These are phyloP conservation scores for Saccharomycopsis sp. DNA, from an alignment of 805 yeast species.

Conservation along the genomic window DNA sequence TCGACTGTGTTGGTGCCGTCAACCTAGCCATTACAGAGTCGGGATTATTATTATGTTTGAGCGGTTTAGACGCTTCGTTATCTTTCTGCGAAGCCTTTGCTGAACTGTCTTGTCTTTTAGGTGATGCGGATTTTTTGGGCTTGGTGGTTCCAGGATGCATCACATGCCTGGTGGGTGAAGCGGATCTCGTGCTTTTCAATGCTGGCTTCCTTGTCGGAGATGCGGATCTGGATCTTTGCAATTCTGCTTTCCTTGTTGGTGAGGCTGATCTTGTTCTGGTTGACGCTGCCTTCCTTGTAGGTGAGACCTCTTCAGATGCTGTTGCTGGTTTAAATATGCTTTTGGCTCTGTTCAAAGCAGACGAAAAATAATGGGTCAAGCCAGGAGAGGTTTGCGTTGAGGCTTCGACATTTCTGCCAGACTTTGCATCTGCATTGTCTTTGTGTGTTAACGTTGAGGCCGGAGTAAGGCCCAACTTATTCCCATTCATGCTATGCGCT, in stretches of 20 bases:
- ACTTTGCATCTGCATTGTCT: not conserved
- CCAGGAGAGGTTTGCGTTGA: constrained; percentile 7
- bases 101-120: too few species aligned
- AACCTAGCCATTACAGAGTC: too few species aligned
- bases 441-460: constrained; percentile 2
- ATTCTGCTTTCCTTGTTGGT: not conserved
- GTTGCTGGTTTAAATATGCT: constrained; percentile 20
- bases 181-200: too few species aligned
- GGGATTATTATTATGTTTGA: too few species aligned
- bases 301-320: too few species aligned
- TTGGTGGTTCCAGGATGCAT: not conserved
- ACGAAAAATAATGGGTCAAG: constrained; percentile 11
- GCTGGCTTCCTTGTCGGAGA: too few species aligned
- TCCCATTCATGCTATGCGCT: not conserved
- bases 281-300: too few species aligned
- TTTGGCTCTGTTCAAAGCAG: constrained; percentile 11
- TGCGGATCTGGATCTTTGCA: not conserved
- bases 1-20: constrained; percentile 17
- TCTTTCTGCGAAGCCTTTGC: too few species aligned
- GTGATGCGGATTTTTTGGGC: too few species aligned
- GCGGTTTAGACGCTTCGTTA: too few species aligned
- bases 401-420: not conserved
- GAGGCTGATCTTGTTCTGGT: not conserved
- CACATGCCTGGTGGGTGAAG: not conserved
- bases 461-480: not conserved